Evolutionary conservation across 2,329 filamentous ascomycete genomes (phyloP), one percentile per base, ranked within the genome.

Genomic region (Colletotrichum sp.): DNA sequence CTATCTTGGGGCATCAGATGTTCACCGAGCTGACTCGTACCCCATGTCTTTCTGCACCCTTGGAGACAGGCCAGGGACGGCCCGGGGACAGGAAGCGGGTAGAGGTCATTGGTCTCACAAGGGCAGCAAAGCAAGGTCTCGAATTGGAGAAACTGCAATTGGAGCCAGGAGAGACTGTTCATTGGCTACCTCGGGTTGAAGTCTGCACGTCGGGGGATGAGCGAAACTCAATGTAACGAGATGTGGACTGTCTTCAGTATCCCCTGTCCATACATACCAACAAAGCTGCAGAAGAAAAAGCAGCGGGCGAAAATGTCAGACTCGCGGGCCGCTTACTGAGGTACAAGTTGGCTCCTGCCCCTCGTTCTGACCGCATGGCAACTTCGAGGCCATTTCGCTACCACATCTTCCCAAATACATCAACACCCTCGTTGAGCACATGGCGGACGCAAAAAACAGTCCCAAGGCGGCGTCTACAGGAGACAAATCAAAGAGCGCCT

Each of bases 371-470:
- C 18, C 43, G 43, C 43, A 22, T 13, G n/a, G n/a, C 43, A 6
- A 52, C 12, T 52, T 22, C 39, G 43, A 52, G 43, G 12, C n/a
- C n/a, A 25, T 52, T 52, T 52, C 0, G 43, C 3, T 6, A n/a
- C 16, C 18, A n/a, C 39, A 8, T 10, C 3, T 48, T 48, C 43
- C n/a, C 18, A 22, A 48, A 13, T 5, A n/a, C n/a, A 52, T 52
- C 43, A 13, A 8, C 10, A 22, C 16, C 5, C 0, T 52, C 43
- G n/a, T 0, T 2, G 43, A 52, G n/a, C 0, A 22, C n/a, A 52
- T 52, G 43, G 43, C 43, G 43, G 43, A 52, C 43, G n/a, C n/a
- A 52, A 52, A n/a, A 52, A 52, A n/a, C n/a, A 52, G 43, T 52
- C 43, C 43, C 9, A 22, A 52, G 43, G 43, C 43, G n/a, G 13